Evolutionary conservation across 495 filamentous ascomycete genomes (phyloP), one percentile per base, ranked within the genome.

Genomic region (Hyaloscypha variabilis): DNA sequence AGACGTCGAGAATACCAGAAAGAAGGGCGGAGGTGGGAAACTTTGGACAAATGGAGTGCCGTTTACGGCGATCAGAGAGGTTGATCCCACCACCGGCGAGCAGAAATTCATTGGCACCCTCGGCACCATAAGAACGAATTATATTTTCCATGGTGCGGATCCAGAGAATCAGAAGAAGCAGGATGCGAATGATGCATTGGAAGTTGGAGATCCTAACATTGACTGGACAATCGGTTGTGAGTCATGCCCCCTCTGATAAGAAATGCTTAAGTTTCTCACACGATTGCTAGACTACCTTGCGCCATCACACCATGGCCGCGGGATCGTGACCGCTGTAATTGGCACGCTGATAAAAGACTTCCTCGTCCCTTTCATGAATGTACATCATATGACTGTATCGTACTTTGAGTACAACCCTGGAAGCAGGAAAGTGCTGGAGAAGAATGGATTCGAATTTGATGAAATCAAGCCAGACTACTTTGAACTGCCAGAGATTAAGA

Each of bases 341-440:
- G 6, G n/a, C 8, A 11, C 50, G 11, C 25, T 63, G 28, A 36
- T 63, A 2, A n/a, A 53, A 2, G 46, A 63, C 5, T 54, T 63
- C 49, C 8, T 53, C 25, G 19, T 63, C 14, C 60, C 60, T 2
- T 63, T 36, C 31, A 54, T 63, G 50, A 63, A 63, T 25, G 30
- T 21, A 23, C 26, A 39, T 53, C 0, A 23, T 3, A 39, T 63
- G 3, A 13, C 49, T 2, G 60, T 26, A 1, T n/a, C 49, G 19
- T 63, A 53, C 28, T 21, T 53, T 10, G 25, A 46, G 13, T 19
- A 63, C 31, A 55, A 63, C 23, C 2, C n/a, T 14, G 60, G 46
- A 19, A 63, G 60, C 30, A 63, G 49, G 23, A 28, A 28, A 2
- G 60, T 63, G 6, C 55, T 63, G 36, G 60, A 63, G 28, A 63